These are phyloP conservation scores for Millerozyma acaciae DNA, from an alignment of 805 yeast species.

Conservation along the genomic window DNA sequence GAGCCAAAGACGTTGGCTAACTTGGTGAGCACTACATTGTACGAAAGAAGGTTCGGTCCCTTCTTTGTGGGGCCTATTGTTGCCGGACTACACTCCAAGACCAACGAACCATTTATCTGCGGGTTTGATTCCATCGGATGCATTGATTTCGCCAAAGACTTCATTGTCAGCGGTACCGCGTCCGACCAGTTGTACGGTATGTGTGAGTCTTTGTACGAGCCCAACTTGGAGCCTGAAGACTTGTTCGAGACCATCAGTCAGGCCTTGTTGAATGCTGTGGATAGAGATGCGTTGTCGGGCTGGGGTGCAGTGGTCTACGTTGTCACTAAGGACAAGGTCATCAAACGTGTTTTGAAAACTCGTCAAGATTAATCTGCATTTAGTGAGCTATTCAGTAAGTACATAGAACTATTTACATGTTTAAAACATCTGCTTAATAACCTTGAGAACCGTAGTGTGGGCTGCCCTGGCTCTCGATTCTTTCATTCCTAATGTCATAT, in stretches of 20 bases:
- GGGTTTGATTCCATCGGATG: slow-evolving; percentile 97
- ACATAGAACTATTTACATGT: slow-evolving; percentile 2
- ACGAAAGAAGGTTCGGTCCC: slow-evolving; percentile 92
- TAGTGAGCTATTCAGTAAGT: slow-evolving; percentile 1
- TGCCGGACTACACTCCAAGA: slow-evolving; percentile 85
- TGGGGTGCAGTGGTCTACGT: slow-evolving; percentile 98
- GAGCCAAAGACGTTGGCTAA: slow-evolving; percentile 95
- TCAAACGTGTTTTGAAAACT: slow-evolving; percentile 82
- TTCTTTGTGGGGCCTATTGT: slow-evolving; percentile 96
- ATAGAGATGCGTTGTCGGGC: slow-evolving; percentile 95
- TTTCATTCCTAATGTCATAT: too few species aligned
- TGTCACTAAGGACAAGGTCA: slow-evolving; percentile 86
- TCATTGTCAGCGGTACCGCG: slow-evolving; percentile 94
- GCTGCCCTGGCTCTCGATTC: too few species aligned
- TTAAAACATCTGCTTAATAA: too few species aligned
- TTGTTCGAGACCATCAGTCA: slow-evolving; percentile 93
- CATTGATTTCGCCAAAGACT: slow-evolving; percentile 91
- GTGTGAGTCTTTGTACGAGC: slow-evolving; percentile 97
- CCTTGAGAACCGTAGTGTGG: too few species aligned
- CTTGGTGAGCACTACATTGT: slow-evolving; percentile 83
- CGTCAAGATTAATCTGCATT: slow-evolving; percentile 73
- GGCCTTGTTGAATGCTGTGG: slow-evolving; percentile 89
- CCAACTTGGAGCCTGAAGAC: slow-evolving; percentile 89
- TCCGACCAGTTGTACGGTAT: slow-evolving; percentile 96
- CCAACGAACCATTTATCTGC: slow-evolving; percentile 84